A percentile compares a stretch with the other conserved stretches of the same genome.
These are phyloP conservation scores for Ogataea sp. DNA, from an alignment of 805 yeast genomes.

Conservation along the genomic window DNA sequence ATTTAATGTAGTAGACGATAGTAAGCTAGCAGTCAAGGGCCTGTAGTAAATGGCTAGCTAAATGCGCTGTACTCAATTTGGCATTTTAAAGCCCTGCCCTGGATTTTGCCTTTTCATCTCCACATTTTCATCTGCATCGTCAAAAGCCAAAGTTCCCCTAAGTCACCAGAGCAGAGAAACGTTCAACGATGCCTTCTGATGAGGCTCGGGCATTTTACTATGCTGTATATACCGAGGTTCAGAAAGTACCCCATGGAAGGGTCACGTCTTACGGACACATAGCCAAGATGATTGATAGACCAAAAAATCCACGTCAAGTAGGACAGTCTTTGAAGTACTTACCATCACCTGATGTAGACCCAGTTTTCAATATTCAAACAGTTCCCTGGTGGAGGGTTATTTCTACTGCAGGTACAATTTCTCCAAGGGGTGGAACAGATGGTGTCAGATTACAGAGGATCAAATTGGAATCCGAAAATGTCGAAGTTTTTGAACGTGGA, in stretches of 20 bases:
- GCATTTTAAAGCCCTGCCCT: too few relatives aligned
- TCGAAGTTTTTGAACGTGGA: constrained; percentile 26
- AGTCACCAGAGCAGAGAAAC: too few relatives aligned
- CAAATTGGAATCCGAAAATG: constrained; percentile 38
- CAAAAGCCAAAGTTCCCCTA: too few relatives aligned
- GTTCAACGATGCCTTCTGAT: too few relatives aligned
- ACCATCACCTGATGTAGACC: constrained; percentile 14
- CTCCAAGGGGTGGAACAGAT: constrained; percentile 36
- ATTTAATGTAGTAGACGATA: too few relatives aligned
- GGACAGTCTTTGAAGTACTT: constrained; percentile 61
- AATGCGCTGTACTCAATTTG: too few relatives aligned
- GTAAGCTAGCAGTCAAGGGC: too few relatives aligned
- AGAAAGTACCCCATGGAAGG: constrained; percentile 49
- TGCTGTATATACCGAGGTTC: constrained; percentile 49
- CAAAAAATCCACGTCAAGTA: constrained; percentile 65
- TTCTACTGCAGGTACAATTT: constrained; percentile 52
- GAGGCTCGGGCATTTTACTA: constrained; percentile 51
- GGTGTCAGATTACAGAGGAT: constrained; percentile 40
- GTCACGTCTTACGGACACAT: constrained; percentile 73
- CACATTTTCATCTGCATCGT: too few relatives aligned
- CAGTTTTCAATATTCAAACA: constrained; percentile 23
- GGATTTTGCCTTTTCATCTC: too few relatives aligned
- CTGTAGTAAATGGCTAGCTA: too few relatives aligned
- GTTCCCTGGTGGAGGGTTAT: constrained; percentile 84
- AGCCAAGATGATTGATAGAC: constrained; percentile 53